Evolutionary conservation across 441 rosid genomes (phyloP), one percentile per base, ranked within the genome.

Genomic region (Jatropha multifida): DNA sequence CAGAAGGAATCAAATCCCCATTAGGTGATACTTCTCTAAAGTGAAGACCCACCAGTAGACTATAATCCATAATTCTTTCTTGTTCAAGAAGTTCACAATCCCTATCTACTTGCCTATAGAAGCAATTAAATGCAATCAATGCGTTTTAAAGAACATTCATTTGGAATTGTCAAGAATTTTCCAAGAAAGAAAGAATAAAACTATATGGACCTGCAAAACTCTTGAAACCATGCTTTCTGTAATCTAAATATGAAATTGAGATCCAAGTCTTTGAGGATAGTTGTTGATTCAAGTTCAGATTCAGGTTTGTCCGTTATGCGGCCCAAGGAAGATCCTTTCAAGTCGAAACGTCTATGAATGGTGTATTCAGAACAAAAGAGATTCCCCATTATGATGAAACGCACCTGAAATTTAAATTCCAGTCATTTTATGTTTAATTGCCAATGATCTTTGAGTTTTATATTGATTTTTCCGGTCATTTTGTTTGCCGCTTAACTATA

Each of bases 31-130:
- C 86, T 63, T 89, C 90, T 78, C 86, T 83, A 68, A 95, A 96
- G 77, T 96, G 99, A 85, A 96, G 90, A 69, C 99, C 99, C 64
- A 96, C 89, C 73, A 96, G 81, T 44, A 96, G 86, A 81, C 99
- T 96, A 54, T 93, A 96, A 68, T 96, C 99, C 99, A 96, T 96
- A 63, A 96, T 96, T 72, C 96, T 90, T 75, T 93, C 99, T 76
- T 90, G 95, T 74, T 93, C 97, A 71, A 96, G 94, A 63, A 96
- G 86, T 69, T 93, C 99, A 70, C 99, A 96, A 73, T 96, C 99
- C 75, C 86, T 86, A 74, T 96, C 97, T 48, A 91, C 93, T 88
- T 96, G 98, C 83, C 98, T 96, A 91, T 72, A 73, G 20, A n/a
- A 44, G 26, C 42, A 69, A 67, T 58, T 32, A 26, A 54, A 46